Base-by-base conservation (phyloP, 2,329 filamentous ascomycete species). In the Geosmithia putterillii region DNA sequence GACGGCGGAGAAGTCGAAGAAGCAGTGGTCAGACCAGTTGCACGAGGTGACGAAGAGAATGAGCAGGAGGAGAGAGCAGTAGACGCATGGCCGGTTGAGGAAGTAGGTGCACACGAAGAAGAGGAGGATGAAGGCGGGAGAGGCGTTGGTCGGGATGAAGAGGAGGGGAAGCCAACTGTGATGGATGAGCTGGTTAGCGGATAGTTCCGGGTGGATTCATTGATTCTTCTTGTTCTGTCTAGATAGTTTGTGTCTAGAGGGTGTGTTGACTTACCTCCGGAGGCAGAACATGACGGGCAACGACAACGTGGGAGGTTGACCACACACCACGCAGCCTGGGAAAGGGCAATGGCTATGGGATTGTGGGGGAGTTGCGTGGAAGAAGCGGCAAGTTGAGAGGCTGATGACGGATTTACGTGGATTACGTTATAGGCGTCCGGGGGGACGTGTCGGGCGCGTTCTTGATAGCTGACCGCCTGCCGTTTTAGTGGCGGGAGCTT, bases 61-160 rank as follows among this genome's bases (percentile, higher is more conserved):
- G 51, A 95, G 76, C 41, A 98, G 86, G 43, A 98, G 83, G 48
- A 95, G 81, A 47, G 88, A 95, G 76, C 92, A 98, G 74, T 98
- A 98, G 54, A 95, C 83, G 69, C 92, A 98, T 43, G 92, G 92
- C 44, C 90, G 82, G 67, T 95, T 94, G 55, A 98, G 81, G 65
- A 94, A 86, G 71, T 95, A 96, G 51, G 89, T 95, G 62, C 89
- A 87, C 51, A 87, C 74, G 68, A 98, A 83, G 72, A 92, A 87
- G 65, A 87, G 76, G 66, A 90, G 78, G 60, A 92, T 86, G 68
- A 90, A 89, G 56, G 85, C 75, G 21, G 86, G 86, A 45, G 84
- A 88, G 52, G 86, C 83, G 61, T 89, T 88, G 46, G 86, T 86
- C 42, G 86, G 86, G 53, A 92, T 88, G 65, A 92, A 89, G 60